These are phyloP conservation scores for Antitrichia curtipendula DNA, from an alignment of 225 moss, liverwort and hornwort species.

Conservation along the genomic window DNA sequence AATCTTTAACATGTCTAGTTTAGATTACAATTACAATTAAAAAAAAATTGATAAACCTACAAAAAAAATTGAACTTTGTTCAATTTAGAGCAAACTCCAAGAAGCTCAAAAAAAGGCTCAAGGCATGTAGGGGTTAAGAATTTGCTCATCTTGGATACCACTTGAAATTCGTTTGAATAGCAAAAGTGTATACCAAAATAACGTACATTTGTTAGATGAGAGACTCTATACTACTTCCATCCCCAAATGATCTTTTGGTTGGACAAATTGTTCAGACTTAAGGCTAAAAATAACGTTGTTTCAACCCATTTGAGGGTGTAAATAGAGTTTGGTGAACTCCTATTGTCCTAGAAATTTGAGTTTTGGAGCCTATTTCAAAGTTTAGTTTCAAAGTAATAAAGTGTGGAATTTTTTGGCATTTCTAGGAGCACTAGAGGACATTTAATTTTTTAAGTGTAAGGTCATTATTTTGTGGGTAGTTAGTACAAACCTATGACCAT, in stretches of 20 bases:
- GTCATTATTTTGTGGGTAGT: fast-evolving
- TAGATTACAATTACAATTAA: too few species aligned
- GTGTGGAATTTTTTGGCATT: background rate
- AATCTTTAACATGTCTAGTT: too few species aligned
- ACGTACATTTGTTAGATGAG: background rate
- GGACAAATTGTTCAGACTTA: too few species aligned
- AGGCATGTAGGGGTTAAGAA: too few species aligned
- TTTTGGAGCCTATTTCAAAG: background rate
- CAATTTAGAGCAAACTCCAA: too few species aligned
- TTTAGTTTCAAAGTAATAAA: fast-evolving
- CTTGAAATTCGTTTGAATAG: background rate
- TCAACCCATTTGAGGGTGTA: fast-evolving
- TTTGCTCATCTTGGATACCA: fast-evolving
- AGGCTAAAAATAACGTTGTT: too few species aligned
- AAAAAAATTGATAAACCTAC: too few species aligned
- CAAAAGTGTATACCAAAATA: fast-evolving
- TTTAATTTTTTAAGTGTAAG: background rate
- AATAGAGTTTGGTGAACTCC: background rate
- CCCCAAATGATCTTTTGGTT: too few species aligned
- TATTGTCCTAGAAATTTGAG: fast-evolving
- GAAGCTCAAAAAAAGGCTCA: too few species aligned
- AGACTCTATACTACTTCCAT: background rate
- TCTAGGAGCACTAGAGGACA: fast-evolving
- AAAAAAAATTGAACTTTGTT: too few species aligned
- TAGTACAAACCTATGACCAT: too few species aligned